Evolutionary conservation across 176 grass and related monocot genomes (phyloP).

Genomic region (Miscanthus lutarioriparius): DNA sequence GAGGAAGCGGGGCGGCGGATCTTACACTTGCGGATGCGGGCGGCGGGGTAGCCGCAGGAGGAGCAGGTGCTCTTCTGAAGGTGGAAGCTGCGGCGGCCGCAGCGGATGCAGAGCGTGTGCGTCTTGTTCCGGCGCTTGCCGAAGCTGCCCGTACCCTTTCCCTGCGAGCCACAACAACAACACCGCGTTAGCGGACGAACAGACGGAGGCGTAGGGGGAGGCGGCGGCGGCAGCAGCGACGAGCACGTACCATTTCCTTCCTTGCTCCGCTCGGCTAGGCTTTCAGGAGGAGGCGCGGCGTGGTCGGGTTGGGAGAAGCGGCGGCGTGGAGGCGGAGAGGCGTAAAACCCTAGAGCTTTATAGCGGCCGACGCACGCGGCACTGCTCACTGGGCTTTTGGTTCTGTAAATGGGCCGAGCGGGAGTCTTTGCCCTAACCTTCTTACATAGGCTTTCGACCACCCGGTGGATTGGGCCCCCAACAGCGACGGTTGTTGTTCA

Average conservation of each 20-base stretch:
- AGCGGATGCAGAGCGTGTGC: constrained; percentile 89
- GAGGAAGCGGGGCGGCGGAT: background rate
- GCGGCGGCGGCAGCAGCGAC: no score
- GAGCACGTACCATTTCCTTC: constrained; percentile 43
- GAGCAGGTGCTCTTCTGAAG: constrained; percentile 94
- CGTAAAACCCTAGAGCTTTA: constrained; percentile 27
- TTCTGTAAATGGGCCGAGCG: background rate
- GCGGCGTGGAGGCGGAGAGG: background rate
- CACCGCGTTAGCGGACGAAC: background rate
- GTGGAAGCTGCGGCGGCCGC: constrained; percentile 89
- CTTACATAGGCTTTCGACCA: background rate
- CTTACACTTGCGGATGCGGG: constrained; percentile 98
- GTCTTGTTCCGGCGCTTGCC: constrained; percentile 97
- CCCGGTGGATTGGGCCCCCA: background rate
- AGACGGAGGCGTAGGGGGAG: background rate
- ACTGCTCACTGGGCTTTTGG: constrained; percentile 1
- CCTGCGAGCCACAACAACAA: constrained; percentile 9
- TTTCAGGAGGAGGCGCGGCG: background rate
- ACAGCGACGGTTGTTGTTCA: no score
- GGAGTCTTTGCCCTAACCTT: background rate
- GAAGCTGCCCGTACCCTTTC: constrained; percentile 88
- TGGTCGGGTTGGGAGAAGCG: background rate
- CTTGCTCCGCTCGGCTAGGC: constrained; percentile 18
- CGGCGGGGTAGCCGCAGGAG: constrained; percentile 79
- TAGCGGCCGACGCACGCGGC: background rate